Percentiles rank a stretch among this genome's conserved stretches.
Conservation (phyloP, 352 stramenopile genomes). For the Blastocystis sp. region DNA sequence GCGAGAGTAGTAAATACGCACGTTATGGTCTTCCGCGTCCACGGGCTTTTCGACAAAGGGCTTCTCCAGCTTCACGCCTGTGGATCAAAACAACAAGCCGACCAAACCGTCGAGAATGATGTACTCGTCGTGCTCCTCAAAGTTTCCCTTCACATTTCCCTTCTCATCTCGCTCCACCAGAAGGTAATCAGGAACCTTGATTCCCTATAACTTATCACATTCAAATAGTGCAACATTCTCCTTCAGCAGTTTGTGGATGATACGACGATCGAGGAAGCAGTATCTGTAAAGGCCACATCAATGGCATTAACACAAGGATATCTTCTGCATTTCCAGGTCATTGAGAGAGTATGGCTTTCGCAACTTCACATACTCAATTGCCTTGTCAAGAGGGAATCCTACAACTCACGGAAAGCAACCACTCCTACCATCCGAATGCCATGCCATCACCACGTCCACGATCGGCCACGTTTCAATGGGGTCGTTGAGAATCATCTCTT, state of each 20-base stretch:
- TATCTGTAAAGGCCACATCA: not conserved
- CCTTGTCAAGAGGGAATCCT: conserved; percentile 87
- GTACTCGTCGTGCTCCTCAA: conserved; percentile 56
- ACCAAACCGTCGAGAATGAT: conserved; percentile 41
- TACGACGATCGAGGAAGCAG: conserved; percentile 73
- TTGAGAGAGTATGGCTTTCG: conserved; percentile 89
- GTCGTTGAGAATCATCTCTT: conserved; percentile 84
- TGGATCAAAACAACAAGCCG: conserved; percentile 59
- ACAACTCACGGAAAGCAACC: not conserved
- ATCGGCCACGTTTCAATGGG: conserved; percentile 82
- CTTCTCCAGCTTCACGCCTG: conserved; percentile 90
- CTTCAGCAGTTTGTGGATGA: conserved; percentile 87
- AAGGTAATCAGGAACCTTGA: conserved; percentile 87
- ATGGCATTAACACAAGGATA: conserved; percentile 56
- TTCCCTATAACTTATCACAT: conserved; percentile 63
- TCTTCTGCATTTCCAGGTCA: conserved; percentile 86
- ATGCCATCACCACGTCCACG: conserved; percentile 93
- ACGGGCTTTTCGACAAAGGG: conserved; percentile 99
- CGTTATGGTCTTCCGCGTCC: conserved; percentile 96
- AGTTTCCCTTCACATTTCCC: conserved; percentile 27
- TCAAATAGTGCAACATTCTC: conserved; percentile 61
- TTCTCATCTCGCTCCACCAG: conserved; percentile 83
- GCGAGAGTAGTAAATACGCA: conserved; percentile 98
- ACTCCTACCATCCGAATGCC: conserved; percentile 82
- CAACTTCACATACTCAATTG: conserved; percentile 85